Percentiles rank a stretch among this genome's conserved stretches.
Conservation (phyloP, 2,329 filamentous ascomycete species). For the Calonectria ilicicola region DNA sequence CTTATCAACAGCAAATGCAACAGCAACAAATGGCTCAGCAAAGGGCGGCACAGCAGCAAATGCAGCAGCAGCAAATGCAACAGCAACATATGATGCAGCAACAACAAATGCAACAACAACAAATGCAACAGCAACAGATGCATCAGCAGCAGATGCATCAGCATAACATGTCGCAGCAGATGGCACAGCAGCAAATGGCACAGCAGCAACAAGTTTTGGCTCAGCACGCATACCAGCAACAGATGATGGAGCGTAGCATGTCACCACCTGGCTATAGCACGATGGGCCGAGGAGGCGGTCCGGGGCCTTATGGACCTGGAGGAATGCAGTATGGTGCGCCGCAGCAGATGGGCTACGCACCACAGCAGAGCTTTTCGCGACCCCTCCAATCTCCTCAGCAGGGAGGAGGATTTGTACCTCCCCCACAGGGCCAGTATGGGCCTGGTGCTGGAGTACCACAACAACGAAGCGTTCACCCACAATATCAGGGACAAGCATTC, state of each 20-base stretch:
- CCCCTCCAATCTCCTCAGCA: slow-evolving; percentile 47
- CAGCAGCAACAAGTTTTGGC: slow-evolving; percentile 39
- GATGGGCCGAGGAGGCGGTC: slow-evolving; percentile 37
- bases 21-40: slow-evolving; percentile 62
- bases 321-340: slow-evolving; percentile 37
- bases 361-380: slow-evolving; percentile 46
- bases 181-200: slow-evolving; percentile 32
- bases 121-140: slow-evolving; percentile 48
- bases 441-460: slow-evolving; percentile 33
- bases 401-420: slow-evolving; percentile 44
- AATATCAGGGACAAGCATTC: slow-evolving; percentile 53
- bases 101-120: slow-evolving; percentile 35
- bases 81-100: slow-evolving; percentile 39
- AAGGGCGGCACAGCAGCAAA: slow-evolving; percentile 46
- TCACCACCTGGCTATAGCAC: slow-evolving; percentile 39
- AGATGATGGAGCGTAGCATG: slow-evolving; percentile 41
- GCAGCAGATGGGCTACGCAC: slow-evolving; percentile 34
- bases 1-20: slow-evolving; percentile 49
- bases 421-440: slow-evolving; percentile 46
- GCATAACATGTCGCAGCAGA: slow-evolving; percentile 48
- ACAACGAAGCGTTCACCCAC: slow-evolving; percentile 40
- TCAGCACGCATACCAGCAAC: slow-evolving; percentile 41
- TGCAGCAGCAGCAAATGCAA: slow-evolving; percentile 32
- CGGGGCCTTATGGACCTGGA: slow-evolving; percentile 35
- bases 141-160: slow-evolving; percentile 43